Conservation (phyloP, 108 stramenopile species). For the Heterococcus sp. region DNA sequence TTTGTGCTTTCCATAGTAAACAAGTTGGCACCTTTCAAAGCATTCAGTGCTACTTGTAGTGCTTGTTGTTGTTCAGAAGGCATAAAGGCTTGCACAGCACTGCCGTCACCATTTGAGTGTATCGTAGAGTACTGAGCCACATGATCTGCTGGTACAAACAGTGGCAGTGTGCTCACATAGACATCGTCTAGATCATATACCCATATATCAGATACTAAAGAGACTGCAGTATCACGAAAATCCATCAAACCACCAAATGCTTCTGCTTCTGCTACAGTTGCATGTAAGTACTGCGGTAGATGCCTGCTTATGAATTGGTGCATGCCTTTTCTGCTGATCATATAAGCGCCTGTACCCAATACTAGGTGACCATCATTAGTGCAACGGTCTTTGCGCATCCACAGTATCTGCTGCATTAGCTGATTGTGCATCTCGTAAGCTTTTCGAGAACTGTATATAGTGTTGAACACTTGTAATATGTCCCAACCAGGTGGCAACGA, state of each 20-base stretch:
- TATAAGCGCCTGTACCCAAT: not conserved
- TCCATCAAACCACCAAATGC: not conserved
- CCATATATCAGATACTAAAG: not conserved
- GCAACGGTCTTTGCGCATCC: not conserved
- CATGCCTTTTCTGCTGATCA: not conserved
- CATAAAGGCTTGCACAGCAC: too few species aligned
- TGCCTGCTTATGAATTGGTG: not conserved
- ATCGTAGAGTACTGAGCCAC: too few species aligned
- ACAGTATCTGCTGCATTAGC: not conserved
- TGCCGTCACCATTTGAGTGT: too few species aligned
- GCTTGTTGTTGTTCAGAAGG: too few species aligned
- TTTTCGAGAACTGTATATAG: not conserved
- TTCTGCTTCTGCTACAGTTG: not conserved
- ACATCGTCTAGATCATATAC: not conserved
- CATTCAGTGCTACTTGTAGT: too few species aligned
- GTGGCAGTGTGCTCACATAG: not conserved
- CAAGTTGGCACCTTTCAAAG: too few species aligned
- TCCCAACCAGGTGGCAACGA: not conserved
- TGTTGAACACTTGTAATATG: not conserved
- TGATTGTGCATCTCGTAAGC: not conserved
- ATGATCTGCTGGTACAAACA: not conserved
- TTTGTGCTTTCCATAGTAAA: too few species aligned
- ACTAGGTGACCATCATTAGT: not conserved
- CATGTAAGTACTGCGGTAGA: not conserved
- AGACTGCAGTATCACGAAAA: not conserved